These are phyloP conservation scores for Candida ovalis DNA, from an alignment of 805 yeast genomes.

Conservation along the genomic window DNA sequence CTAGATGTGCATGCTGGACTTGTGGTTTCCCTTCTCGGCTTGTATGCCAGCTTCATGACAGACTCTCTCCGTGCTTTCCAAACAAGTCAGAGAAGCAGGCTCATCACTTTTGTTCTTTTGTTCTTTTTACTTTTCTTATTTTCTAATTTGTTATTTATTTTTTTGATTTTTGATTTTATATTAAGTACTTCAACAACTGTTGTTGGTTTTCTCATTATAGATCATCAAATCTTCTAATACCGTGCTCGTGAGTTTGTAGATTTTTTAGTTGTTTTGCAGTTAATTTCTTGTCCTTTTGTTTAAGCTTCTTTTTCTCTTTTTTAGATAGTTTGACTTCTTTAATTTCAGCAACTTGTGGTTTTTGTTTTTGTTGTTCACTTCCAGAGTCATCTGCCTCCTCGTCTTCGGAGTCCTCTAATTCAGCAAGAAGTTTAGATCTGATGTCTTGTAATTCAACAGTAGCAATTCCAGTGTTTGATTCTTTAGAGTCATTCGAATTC, in stretches of 20 bases:
- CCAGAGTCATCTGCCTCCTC: constrained; percentile 12
- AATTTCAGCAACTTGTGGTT: constrained; percentile 2
- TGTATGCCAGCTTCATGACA: too few species aligned
- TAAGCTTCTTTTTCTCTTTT: constrained; percentile 30
- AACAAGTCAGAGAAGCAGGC: too few species aligned
- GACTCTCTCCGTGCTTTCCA: too few species aligned
- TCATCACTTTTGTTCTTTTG: too few species aligned
- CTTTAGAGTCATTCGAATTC: constrained; percentile 8
- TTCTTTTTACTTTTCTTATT: too few species aligned
- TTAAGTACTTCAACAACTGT: background rate
- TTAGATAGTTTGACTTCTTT: constrained; percentile 9
- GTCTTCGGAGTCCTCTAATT: constrained; percentile 25
- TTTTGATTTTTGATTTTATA: background rate
- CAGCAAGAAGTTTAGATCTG: constrained; percentile 23
- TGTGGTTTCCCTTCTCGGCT: too few species aligned
- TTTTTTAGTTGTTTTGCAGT: constrained; percentile 45
- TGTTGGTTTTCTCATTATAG: constrained; percentile 36
- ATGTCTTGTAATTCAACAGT: constrained; percentile 23
- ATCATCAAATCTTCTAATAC: constrained; percentile 62
- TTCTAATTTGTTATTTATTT: background rate
- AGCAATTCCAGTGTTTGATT: constrained; percentile 10
- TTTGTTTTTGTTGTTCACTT: too few species aligned
- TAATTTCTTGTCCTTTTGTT: constrained; percentile 32
- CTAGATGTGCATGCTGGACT: too few species aligned
- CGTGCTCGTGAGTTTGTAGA: constrained; percentile 54